Evolutionary conservation across 768 basidiomycete species (phyloP).

Genomic region (Jaapia argillacea): DNA sequence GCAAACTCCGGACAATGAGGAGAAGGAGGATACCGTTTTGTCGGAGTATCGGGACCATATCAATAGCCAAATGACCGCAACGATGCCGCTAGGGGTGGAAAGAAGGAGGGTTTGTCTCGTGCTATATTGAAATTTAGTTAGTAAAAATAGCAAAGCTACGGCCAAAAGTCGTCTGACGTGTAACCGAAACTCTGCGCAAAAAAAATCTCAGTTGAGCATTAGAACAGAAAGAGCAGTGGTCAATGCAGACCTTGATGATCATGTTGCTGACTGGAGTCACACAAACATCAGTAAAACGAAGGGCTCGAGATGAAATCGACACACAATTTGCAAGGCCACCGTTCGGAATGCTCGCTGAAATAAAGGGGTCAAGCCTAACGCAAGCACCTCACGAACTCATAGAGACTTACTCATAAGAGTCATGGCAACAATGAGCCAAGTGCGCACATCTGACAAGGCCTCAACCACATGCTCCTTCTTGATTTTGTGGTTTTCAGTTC

Average conservation of each 20-base stretch:
- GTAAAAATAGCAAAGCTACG: background rate
- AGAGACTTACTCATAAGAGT: slow-evolving; percentile 31
- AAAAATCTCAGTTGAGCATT: background rate
- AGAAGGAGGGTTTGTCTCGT: slow-evolving; percentile 53
- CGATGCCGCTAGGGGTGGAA: slow-evolving; percentile 42
- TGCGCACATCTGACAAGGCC: slow-evolving; percentile 17
- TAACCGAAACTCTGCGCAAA: background rate
- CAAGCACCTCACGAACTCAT: background rate
- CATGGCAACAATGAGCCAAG: slow-evolving; percentile 50
- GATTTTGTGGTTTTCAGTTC: slow-evolving; percentile 48
- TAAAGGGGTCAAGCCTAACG: background rate
- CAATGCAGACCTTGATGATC: slow-evolving; percentile 25
- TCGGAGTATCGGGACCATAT: slow-evolving; percentile 58
- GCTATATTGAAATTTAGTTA: slow-evolving; percentile 53
- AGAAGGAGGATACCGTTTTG: slow-evolving; percentile 31
- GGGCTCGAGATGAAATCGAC: slow-evolving; percentile 10
- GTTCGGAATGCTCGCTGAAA: slow-evolving; percentile 44
- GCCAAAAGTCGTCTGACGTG: background rate
- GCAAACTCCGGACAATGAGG: background rate
- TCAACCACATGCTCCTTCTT: slow-evolving; percentile 42
- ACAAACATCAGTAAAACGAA: slow-evolving; percentile 1
- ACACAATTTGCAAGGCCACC: slow-evolving; percentile 53
- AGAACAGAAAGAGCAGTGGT: background rate
- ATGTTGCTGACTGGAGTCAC: slow-evolving; percentile 41
- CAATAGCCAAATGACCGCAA: slow-evolving; percentile 37